Percentiles rank a stretch among this genome's conserved stretches.
Conservation (phyloP, 1,139 yeast genomes). For the Kazachstania sp. region DNA sequence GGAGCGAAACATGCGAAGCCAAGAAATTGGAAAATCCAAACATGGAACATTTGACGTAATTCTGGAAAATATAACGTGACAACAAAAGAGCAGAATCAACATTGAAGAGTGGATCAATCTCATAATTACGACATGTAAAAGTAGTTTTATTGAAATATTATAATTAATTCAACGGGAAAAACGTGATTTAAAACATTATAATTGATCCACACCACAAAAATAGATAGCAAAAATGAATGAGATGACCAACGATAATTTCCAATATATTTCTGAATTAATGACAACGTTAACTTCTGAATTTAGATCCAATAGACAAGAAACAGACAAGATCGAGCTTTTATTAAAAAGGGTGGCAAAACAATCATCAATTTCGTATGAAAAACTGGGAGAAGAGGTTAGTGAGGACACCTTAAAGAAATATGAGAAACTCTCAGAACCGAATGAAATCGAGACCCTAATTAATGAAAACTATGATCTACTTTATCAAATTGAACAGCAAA, state of each 20-base stretch:
- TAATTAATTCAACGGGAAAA: too few relatives aligned
- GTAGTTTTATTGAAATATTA: too few relatives aligned
- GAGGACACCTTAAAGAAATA: slow-evolving; percentile 11
- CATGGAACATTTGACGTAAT: too few relatives aligned
- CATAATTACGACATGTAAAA: too few relatives aligned
- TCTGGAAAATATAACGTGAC: too few relatives aligned
- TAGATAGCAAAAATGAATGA: neutral
- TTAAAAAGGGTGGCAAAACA: slow-evolving; percentile 27
- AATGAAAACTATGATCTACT: slow-evolving; percentile 23
- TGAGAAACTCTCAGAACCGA: slow-evolving; percentile 8
- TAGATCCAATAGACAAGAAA: slow-evolving; percentile 20
- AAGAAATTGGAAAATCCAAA: too few relatives aligned
- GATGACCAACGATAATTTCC: slow-evolving; percentile 18
- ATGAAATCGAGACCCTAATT: slow-evolving; percentile 16
- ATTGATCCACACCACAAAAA: too few relatives aligned
- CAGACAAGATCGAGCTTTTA: slow-evolving; percentile 23
- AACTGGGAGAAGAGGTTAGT: slow-evolving; percentile 13
- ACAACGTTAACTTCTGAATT: slow-evolving; percentile 19
- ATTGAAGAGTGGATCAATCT: too few relatives aligned
- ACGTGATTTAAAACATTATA: too few relatives aligned
- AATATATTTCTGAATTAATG: slow-evolving; percentile 18
- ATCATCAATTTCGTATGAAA: slow-evolving; percentile 23
- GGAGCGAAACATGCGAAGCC: too few relatives aligned
- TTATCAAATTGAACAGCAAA: slow-evolving; percentile 27
- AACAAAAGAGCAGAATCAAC: too few relatives aligned